Evolutionary conservation across 1,139 yeast species (phyloP).

Genomic region (Candida dubliniensis): DNA sequence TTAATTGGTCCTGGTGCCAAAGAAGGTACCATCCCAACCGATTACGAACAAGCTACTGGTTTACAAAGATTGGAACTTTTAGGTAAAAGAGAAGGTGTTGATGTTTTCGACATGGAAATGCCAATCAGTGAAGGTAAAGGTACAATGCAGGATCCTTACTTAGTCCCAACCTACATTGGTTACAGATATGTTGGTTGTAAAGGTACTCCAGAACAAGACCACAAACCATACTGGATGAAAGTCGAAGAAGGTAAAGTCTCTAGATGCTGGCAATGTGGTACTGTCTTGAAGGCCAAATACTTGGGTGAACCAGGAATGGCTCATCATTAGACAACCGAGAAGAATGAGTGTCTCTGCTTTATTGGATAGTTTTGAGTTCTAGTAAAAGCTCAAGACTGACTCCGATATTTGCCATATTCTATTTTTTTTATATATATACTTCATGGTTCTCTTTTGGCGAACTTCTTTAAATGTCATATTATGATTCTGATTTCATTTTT

Average conservation of each 20-base stretch:
- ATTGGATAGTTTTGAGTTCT: neutral
- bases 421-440: neutral
- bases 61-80: conserved; percentile 93
- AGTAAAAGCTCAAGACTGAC: neutral
- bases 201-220: conserved; percentile 85
- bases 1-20: conserved; percentile 90
- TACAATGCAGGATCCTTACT: conserved; percentile 81
- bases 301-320: conserved; percentile 78
- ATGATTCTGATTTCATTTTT: neutral
- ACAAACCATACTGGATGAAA: conserved; percentile 90
- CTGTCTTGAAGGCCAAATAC: conserved; percentile 85
- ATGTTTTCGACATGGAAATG: conserved; percentile 89
- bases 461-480: neutral
- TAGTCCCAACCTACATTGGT: conserved; percentile 88
- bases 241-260: conserved; percentile 81
- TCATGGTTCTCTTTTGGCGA: neutral
- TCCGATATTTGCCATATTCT: neutral
- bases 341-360: too few relatives aligned
- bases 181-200: conserved; percentile 97
- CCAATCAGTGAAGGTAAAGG: conserved; percentile 87
- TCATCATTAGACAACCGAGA: conserved; percentile 31
- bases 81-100: conserved; percentile 95
- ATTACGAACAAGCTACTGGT: conserved; percentile 97
- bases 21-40: conserved; percentile 83
- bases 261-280: conserved; percentile 99